Base-by-base conservation (phyloP, 1,139 yeast species). In the Candida albicans region DNA sequence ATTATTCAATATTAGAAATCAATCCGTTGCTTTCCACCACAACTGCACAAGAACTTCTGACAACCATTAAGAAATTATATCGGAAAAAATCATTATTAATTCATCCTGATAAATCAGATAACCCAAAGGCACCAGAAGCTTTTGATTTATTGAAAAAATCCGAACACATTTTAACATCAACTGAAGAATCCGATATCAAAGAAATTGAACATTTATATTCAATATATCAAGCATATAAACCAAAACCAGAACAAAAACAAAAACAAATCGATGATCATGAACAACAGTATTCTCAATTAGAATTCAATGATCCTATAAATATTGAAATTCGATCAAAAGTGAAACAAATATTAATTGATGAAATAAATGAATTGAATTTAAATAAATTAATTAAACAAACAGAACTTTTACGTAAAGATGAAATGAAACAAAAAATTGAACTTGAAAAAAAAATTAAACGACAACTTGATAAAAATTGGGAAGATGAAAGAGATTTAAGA, bases 41-140 rank as follows among this genome's bases (percentile, higher is more conserved):
- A 4, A 77, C n/a, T 53, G 52, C n/a, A n/a, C n/a, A 53, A 73
- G 68, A 47, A 47, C 70, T 44, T 37, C 58, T 40, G 43, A 54
- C 29, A 65, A 64, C 44, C 38, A 71, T 81, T 43, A 76, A 73
- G 49, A 75, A 70, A 47, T 55, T 66, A 34, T 84, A 75, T 56
- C 62, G 89, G 31, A 75, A 73, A 59, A 82, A 81, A 58, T 81
- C 88, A 8, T 62, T 83, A 34, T 60, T 82, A 47, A 79, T 84
- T 32, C 91, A 84, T 57, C 91, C 91, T 0, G 91, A 84, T 56
- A 83, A 82, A 53, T 72, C 80, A 1, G 60, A 65, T 37, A 78
- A 84, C 52, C 62, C 68, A 0, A 63, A 68, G 14, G 88, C 89
- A 0, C 79, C 87, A 0, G 73, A 65, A 34, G 89, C 90, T 1